phyloP scores from a whole-genome alignment of 345 rosid species.

The Moricandia arvensis region DNA sequence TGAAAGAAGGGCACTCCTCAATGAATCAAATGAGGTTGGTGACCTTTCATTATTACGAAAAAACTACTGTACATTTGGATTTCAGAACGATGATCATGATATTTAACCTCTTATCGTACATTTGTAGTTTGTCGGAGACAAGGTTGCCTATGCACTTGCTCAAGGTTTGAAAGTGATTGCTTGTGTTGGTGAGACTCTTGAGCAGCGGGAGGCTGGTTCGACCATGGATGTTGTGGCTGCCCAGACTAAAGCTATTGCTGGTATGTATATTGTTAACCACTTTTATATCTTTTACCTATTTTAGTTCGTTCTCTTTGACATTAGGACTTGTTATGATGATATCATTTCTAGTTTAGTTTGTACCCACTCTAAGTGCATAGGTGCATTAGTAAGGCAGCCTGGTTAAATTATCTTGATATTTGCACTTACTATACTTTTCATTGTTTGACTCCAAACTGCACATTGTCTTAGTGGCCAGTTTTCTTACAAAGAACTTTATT shows the following conservation, averaged over 20 bases:
- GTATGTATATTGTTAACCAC: constrained; percentile 31
- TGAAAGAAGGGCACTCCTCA: constrained; percentile 69
- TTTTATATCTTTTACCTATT: background rate
- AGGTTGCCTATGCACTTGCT: constrained; percentile 89
- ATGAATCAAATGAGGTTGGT: constrained; percentile 70
- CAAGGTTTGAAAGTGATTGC: constrained; percentile 93
- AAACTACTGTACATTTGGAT: background rate
- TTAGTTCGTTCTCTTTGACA: background rate
- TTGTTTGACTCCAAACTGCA: background rate
- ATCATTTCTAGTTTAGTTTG: background rate
- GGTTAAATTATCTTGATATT: background rate
- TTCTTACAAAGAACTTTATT: background rate
- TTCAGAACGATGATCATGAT: background rate
- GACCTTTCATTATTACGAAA: constrained; percentile 2
- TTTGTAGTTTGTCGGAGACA: constrained; percentile 80
- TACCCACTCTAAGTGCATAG: background rate
- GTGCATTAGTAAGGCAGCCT: background rate
- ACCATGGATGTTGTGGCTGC: constrained; percentile 88
- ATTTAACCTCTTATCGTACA: constrained; percentile 1
- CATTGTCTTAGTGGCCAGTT: background rate
- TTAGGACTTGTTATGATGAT: background rate
- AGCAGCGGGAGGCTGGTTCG: constrained; percentile 81
- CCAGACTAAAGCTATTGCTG: constrained; percentile 92
- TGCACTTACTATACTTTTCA: background rate
- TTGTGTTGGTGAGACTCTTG: constrained; percentile 92